Evolutionary conservation across 2,329 filamentous ascomycete genomes (phyloP).

Genomic region (Sporothrix pallida): DNA sequence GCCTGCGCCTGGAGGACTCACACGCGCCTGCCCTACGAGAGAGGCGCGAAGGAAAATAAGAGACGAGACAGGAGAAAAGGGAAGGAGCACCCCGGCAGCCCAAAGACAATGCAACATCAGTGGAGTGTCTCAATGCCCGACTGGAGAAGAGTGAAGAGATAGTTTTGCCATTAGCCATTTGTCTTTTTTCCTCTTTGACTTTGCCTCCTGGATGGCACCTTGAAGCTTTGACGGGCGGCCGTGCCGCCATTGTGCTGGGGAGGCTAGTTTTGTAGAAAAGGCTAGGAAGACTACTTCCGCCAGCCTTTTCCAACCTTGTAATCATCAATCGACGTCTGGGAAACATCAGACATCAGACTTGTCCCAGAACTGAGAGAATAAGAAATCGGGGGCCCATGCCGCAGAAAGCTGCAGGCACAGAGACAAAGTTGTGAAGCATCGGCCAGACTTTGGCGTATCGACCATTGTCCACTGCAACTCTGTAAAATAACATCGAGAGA

Average conservation of each 20-base stretch:
- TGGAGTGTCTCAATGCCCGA: not conserved
- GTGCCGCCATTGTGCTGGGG: not conserved
- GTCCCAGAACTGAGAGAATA: not conserved
- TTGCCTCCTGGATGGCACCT: not conserved
- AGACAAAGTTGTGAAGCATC: too few species aligned
- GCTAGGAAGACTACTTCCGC: slow-evolving; percentile 14
- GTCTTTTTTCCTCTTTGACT: not conserved
- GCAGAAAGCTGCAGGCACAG: not conserved
- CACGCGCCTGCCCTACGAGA: slow-evolving; percentile 13
- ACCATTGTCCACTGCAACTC: not conserved
- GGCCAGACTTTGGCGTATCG: not conserved
- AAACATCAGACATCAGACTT: not conserved
- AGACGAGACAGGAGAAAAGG: not conserved
- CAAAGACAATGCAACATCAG: not conserved
- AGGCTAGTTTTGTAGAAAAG: too few species aligned
- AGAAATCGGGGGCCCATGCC: not conserved
- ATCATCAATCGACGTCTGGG: not conserved
- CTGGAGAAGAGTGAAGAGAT: not conserved
- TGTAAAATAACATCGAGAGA: not conserved
- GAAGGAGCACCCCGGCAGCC: not conserved
- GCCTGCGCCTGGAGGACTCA: not conserved
- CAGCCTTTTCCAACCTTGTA: not conserved
- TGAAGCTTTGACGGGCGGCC: not conserved
- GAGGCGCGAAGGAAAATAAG: not conserved
- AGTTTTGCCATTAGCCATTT: not conserved